phyloP scores from a whole-genome alignment of 257 asterid species.

The Perilla frutescens region DNA sequence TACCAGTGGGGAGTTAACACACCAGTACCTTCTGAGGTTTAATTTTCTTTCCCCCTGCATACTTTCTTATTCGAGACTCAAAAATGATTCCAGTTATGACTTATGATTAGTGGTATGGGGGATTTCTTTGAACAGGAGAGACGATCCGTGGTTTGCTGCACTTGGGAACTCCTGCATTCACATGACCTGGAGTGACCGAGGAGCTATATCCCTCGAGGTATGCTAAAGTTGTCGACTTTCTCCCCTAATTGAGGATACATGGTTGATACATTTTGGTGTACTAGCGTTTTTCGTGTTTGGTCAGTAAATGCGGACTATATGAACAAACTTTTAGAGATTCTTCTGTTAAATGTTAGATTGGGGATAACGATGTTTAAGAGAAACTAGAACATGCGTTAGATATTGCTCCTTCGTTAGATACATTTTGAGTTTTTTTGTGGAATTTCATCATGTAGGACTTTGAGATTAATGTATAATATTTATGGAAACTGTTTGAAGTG shows the following conservation, averaged over 20 bases:
- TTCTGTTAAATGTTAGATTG: not conserved
- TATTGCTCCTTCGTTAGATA: not conserved
- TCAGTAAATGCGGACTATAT: not conserved
- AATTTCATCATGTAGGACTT: too few relatives aligned
- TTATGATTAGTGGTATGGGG: slow-evolving; percentile 17
- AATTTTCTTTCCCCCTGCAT: slow-evolving; percentile 13
- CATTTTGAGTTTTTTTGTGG: too few relatives aligned
- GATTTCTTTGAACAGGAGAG: slow-evolving; percentile 62
- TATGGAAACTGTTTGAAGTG: not conserved
- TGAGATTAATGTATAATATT: not conserved
- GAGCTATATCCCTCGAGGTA: slow-evolving; percentile 97
- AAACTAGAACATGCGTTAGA: slow-evolving; percentile 7
- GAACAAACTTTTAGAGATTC: slow-evolving; percentile 1
- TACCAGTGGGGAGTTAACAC: slow-evolving; percentile 94
- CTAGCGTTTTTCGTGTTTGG: not conserved
- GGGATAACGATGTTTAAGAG: not conserved
- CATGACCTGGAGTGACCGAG: slow-evolving; percentile 92
- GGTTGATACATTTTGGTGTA: not conserved
- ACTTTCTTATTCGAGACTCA: not conserved
- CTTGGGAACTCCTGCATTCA: slow-evolving; percentile 90
- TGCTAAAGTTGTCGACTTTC: slow-evolving; percentile 19
- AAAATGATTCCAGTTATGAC: not conserved
- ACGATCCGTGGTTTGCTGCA: slow-evolving; percentile 86
- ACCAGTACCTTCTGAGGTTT: slow-evolving; percentile 81
- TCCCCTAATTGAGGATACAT: slow-evolving; percentile 1